Evolutionary conservation across 768 basidiomycete species (phyloP).

Genomic region (Mycena galopus): DNA sequence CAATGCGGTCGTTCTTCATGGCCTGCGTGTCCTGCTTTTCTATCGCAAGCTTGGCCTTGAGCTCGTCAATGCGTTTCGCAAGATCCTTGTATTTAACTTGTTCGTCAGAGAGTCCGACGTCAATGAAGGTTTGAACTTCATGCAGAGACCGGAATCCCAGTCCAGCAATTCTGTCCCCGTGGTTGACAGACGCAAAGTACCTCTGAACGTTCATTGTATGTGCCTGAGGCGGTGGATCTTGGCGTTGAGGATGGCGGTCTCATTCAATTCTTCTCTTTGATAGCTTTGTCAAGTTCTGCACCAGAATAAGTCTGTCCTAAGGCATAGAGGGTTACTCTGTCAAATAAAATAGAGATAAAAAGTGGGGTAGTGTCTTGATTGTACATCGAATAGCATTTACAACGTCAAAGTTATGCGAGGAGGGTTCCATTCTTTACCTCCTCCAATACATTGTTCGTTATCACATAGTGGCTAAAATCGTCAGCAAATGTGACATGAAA

Average conservation of each 20-base stretch:
- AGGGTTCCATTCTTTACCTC: too few species aligned
- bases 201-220: constrained; percentile 52
- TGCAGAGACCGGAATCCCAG: constrained; percentile 57
- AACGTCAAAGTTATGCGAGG: too few species aligned
- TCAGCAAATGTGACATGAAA: too few species aligned
- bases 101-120: constrained; percentile 51
- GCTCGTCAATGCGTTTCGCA: constrained; percentile 48
- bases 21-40: constrained; percentile 34
- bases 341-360: too few species aligned
- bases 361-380: too few species aligned
- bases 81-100: constrained; percentile 52
- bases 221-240: constrained; percentile 49
- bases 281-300: constrained; percentile 50
- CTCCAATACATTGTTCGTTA: too few species aligned
- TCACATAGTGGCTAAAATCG: too few species aligned
- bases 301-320: constrained; percentile 44
- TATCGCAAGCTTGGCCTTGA: constrained; percentile 43
- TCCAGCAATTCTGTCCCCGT: constrained; percentile 53
- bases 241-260: constrained; percentile 46
- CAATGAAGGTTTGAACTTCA: constrained; percentile 58
- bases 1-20: constrained; percentile 60
- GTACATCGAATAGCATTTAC: too few species aligned
- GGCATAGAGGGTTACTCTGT: constrained; percentile 13
- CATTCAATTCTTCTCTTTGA: constrained; percentile 51
- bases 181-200: constrained; percentile 53